phyloP scores from a whole-genome alignment of 306 rosid species.

The Begonia peltatifolia region DNA sequence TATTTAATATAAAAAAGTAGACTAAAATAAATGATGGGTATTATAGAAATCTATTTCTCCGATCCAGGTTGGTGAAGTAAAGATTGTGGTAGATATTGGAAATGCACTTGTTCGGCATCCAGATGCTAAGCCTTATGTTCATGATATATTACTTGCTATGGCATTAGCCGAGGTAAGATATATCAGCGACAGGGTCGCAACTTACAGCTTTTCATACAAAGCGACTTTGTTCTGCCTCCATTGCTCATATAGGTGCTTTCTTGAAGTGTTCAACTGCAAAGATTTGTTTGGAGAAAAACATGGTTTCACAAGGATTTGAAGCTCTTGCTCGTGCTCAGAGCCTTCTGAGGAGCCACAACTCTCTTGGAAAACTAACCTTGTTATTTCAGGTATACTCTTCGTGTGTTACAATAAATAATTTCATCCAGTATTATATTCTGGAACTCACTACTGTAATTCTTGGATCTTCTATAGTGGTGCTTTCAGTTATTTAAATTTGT shows the following conservation, averaged over 20 bases:
- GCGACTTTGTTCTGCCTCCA: constrained; percentile 36
- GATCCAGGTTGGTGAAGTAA: constrained; percentile 76
- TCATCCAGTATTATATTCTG: too few relatives aligned
- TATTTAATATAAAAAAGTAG: too few relatives aligned
- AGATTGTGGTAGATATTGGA: constrained; percentile 68
- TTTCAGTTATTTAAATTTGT: too few relatives aligned
- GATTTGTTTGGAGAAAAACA: constrained; percentile 80
- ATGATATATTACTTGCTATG: constrained; percentile 88
- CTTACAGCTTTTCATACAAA: constrained; percentile 17
- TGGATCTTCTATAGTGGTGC: too few relatives aligned
- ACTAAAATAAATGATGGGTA: too few relatives aligned
- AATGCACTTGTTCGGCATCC: constrained; percentile 49
- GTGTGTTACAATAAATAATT: too few relatives aligned
- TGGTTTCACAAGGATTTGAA: constrained; percentile 90
- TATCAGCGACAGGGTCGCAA: constrained; percentile 24
- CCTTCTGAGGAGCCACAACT: constrained; percentile 64
- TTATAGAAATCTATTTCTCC: constrained; percentile 3
- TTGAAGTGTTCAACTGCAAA: constrained; percentile 96
- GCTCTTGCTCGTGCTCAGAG: constrained; percentile 97
- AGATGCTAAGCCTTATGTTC: constrained; percentile 65
- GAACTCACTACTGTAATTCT: too few relatives aligned
- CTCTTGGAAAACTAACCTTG: constrained; percentile 64
- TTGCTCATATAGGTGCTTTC: constrained; percentile 68
- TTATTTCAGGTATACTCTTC: constrained; percentile 43
- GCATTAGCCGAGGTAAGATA: constrained; percentile 88